Evolutionary conservation across 2,329 filamentous ascomycete genomes (phyloP).

Genomic region (Geoglossum cookeanum): DNA sequence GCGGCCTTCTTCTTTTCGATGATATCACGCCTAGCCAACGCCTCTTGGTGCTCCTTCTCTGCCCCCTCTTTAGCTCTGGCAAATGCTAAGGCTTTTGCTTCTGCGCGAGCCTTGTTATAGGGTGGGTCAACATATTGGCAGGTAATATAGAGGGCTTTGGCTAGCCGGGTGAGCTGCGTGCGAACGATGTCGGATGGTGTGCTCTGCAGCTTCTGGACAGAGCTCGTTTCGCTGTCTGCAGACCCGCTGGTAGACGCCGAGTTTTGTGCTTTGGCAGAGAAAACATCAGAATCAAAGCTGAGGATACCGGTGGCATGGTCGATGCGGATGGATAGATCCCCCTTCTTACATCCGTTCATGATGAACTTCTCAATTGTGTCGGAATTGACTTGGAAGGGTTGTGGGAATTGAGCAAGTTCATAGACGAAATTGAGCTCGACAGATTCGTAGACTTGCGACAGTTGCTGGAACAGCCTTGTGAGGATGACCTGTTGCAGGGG

Average conservation of each 20-base stretch:
- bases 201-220: slow-evolving; percentile 88
- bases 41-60: slow-evolving; percentile 79
- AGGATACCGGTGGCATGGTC: slow-evolving; percentile 89
- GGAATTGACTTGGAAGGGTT: slow-evolving; percentile 81
- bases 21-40: slow-evolving; percentile 65
- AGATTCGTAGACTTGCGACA: slow-evolving; percentile 97
- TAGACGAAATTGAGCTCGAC: slow-evolving; percentile 89
- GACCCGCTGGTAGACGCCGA: slow-evolving; percentile 44
- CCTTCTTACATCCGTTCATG: slow-evolving; percentile 99
- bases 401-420: slow-evolving; percentile 84
- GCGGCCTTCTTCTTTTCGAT: slow-evolving; percentile 97
- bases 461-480: slow-evolving; percentile 93
- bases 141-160: slow-evolving; percentile 78
- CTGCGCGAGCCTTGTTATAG: slow-evolving; percentile 64
- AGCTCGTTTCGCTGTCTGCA: slow-evolving; percentile 64
- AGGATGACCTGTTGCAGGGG: slow-evolving; percentile 97
- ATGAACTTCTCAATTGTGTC: slow-evolving; percentile 98
- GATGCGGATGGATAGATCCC: slow-evolving; percentile 86
- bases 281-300: slow-evolving; percentile 95
- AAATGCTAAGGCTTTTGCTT: slow-evolving; percentile 62
- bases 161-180: slow-evolving; percentile 78
- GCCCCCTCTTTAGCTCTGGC: slow-evolving; percentile 68
- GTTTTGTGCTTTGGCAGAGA: slow-evolving; percentile 87
- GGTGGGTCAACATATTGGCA: slow-evolving; percentile 89
- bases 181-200: slow-evolving; percentile 96